These are phyloP conservation scores for Kodamaea leandrae DNA, from an alignment of 805 yeast genomes.

Conservation along the genomic window DNA sequence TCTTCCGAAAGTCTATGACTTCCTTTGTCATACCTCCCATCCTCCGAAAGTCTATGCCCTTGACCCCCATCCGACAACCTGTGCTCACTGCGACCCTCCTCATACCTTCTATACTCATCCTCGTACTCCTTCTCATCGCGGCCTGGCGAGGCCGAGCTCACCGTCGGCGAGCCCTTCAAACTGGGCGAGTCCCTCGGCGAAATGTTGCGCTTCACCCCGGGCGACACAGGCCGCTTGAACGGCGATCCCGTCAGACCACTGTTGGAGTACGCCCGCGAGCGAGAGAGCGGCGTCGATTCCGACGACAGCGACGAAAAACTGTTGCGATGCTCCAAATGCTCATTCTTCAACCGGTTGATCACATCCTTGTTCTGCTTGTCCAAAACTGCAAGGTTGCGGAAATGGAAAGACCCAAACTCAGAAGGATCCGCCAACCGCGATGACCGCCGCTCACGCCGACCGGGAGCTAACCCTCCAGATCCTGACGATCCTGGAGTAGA, in stretches of 20 bases:
- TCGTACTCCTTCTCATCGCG: too few species aligned
- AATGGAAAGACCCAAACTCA: slow-evolving; percentile 92
- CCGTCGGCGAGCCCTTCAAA: neutral
- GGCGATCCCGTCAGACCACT: slow-evolving; percentile 26
- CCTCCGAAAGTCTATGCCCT: neutral
- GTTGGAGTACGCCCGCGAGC: slow-evolving; percentile 32
- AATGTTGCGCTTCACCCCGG: slow-evolving; percentile 18
- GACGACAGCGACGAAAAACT: slow-evolving; percentile 51
- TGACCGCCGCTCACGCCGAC: slow-evolving; percentile 62
- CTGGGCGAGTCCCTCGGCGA: slow-evolving; percentile 4
- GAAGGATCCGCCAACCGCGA: slow-evolving; percentile 67
- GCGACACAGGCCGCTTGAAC: slow-evolving; percentile 48
- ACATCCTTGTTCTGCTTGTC: slow-evolving; percentile 94
- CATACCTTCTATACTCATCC: too few species aligned
- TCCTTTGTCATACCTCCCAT: slow-evolving; percentile 1
- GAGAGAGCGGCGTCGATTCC: slow-evolving; percentile 36
- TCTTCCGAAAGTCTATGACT: neutral
- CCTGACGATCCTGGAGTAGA: slow-evolving; percentile 15
- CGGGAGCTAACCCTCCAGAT: too few species aligned
- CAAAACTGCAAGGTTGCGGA: slow-evolving; percentile 81
- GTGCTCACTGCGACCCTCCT: neutral
- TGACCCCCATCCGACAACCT: neutral
- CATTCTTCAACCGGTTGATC: slow-evolving; percentile 79
- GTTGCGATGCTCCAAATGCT: slow-evolving; percentile 63
- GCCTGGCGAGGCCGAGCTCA: neutral